Percentiles rank a stretch among this genome's conserved stretches.
phyloP scores from a whole-genome alignment of 257 asterid species.

The Linaria vulgaris region DNA sequence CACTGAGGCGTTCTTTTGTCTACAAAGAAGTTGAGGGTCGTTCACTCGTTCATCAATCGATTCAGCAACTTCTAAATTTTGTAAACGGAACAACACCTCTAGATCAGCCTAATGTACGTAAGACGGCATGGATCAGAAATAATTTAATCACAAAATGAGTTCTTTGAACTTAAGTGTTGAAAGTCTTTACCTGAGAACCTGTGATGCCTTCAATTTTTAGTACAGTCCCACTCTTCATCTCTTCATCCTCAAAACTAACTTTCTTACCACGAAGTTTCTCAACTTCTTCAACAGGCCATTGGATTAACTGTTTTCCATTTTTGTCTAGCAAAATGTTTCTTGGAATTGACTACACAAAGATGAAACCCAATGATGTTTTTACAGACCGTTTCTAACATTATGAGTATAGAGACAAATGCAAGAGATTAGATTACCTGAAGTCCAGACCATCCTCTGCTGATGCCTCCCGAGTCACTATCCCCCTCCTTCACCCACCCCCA shows the following conservation, averaged over 20 bases:
- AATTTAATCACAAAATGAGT: neutral
- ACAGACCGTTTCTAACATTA: neutral
- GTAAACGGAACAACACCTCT: constrained; percentile 29
- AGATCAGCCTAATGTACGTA: constrained; percentile 32
- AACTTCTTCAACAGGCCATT: constrained; percentile 48
- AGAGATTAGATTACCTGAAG: constrained; percentile 26
- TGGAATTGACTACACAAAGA: constrained; percentile 33
- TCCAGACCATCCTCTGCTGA: constrained; percentile 40
- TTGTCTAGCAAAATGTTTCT: constrained; percentile 40
- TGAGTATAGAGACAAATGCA: neutral
- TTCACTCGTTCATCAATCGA: constrained; percentile 19
- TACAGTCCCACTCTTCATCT: constrained; percentile 27
- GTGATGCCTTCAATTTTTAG: constrained; percentile 32
- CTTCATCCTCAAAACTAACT: constrained; percentile 27
- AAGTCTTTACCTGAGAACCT: constrained; percentile 35
- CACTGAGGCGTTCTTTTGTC: constrained; percentile 32
- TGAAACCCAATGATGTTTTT: no score
- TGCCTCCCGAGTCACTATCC: constrained; percentile 16
- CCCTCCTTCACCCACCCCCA: constrained; percentile 49
- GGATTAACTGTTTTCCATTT: constrained; percentile 32
- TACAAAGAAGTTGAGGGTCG: constrained; percentile 38
- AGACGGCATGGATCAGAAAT: constrained; percentile 3
- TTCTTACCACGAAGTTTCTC: constrained; percentile 29
- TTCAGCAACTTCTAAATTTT: constrained; percentile 32
- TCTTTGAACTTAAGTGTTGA: neutral